Evolutionary conservation across 75 land plant species (phyloP).

Genomic region (Cupressus sempervirens): DNA sequence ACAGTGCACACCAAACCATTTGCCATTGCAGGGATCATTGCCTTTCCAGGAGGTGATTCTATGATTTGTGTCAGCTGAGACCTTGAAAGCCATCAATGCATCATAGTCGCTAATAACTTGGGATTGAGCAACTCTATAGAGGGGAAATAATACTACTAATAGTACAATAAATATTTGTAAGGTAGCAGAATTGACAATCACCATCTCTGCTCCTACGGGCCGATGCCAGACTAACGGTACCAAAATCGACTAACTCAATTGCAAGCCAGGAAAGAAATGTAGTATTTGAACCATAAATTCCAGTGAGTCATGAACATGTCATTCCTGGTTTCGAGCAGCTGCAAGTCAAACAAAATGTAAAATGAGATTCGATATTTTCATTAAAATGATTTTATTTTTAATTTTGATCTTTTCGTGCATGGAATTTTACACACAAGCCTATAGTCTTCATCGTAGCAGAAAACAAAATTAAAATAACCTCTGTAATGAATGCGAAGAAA

Average conservation of each 20-base stretch:
- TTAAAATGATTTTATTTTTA: no score
- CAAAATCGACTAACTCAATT: not conserved
- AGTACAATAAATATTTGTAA: not conserved
- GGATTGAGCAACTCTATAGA: not conserved
- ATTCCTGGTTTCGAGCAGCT: not conserved
- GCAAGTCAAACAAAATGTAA: slow-evolving; percentile 2
- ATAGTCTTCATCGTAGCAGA: not conserved
- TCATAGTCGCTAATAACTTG: not conserved
- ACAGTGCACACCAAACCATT: slow-evolving; percentile 35
- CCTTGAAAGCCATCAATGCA: slow-evolving; percentile 21
- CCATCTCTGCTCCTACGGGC: not conserved
- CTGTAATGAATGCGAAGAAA: not conserved
- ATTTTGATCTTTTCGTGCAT: no score
- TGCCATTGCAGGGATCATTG: slow-evolving; percentile 23
- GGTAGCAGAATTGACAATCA: not conserved
- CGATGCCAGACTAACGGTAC: not conserved
- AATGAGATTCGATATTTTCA: not conserved
- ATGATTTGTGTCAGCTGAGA: slow-evolving; percentile 15
- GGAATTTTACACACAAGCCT: no score
- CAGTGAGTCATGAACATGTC: not conserved
- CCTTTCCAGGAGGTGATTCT: slow-evolving; percentile 19
- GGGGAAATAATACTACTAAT: slow-evolving; percentile 2
- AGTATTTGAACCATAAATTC: not conserved
- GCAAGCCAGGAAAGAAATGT: not conserved
- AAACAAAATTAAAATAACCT: not conserved